Base-by-base conservation (phyloP, 2,329 filamentous ascomycete genomes). In the Myriosclerotinia duriaeana region DNA sequence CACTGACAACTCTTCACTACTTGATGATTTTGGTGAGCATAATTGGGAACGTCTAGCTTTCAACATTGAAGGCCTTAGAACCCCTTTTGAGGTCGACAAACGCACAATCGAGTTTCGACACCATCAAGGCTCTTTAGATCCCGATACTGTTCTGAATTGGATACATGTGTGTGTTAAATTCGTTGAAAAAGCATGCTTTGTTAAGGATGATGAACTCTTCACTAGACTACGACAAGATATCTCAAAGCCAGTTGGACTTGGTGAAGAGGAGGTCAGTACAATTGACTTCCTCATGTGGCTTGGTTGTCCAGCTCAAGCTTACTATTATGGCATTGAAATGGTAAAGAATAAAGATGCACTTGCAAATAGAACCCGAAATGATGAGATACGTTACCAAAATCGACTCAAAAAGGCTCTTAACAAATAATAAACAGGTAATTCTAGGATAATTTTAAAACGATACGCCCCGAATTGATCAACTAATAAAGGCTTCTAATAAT, bases 81-180 rank as follows among this genome's bases (percentile, higher is more conserved):
- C 52, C 5, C 61, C 61, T n/a, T 42, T 38, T 17, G 20, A 0
- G 8, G 14, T 17, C 4, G n/a, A 0, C 12, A 64, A 64, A 48
- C 64, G 66, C 9, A 72, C 72, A 1, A 64, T 75, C 8, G 73
- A 76, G 56, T 74, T 72, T 66, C 67, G 73, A 7, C 68, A 72
- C 26, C 72, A 75, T 55, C 68, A 70, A 38, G 72, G 72, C 0
- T 70, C 68, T 0, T 53, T 75, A 3, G 71, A 72, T 53, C 50
- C 59, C 0, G 62, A 64, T 6, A 65, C 61, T 2, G 61, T 75
- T 14, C 22, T 30, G 1, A 67, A 63, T n/a, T 74, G 74, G 73
- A 53, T 71, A 14, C 54, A 60, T 9, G 48, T 67, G 2, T 56
- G 65, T n/a, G n/a, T 66, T 1, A 71, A 69, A 7, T 62, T 74